Base-by-base conservation (phyloP, 2,329 filamentous ascomycete species). In the Aphanocladium album region DNA sequence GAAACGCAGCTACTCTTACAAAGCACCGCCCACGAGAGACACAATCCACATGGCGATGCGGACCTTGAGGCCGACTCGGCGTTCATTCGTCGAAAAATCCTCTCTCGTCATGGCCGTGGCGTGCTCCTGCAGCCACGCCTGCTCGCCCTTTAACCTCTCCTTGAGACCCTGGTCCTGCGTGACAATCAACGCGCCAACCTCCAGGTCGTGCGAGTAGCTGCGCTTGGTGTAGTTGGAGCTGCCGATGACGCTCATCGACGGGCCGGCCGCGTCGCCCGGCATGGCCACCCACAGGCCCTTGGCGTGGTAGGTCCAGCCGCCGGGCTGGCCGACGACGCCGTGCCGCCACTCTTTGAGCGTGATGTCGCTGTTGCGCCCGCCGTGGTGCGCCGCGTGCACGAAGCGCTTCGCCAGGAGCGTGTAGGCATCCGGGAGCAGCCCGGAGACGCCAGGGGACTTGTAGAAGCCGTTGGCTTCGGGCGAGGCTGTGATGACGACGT, bases 391-490 rank as follows among this genome's bases (percentile, higher is more conserved):
- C 2, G 77, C 81, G 47, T 86, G 83, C 2, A 98, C 79, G 68
- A 99, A 99, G 21, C 86, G 86, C 0, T 89, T 86, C 0, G 92
- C 89, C 0, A 99, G 87, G 17, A 96, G 85, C 0, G 93, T 96
- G 74, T 99, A 99, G 1, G 93, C 95, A 57, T 90, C 89, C 0
- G 95, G 95, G 0, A 99, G 79, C 77, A 98, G 89, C 3, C 93
- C 93, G 1, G 91, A 96, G 0, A 98, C 84, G 30, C 95, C 95
- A 35, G 87, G 86, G 6, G 91, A 96, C 57, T 88, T 85, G 76
- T 91, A 99, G 74, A 99, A 99, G 7, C 95, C 95, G 73, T 99
- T 99, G 0, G 95, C 95, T 74, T 91, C 88, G 0, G 93, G 95
- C 0, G 91, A 92, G 2, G 95, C 95, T 0, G 95, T 97, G 59